Evolutionary conservation across 257 asterid species (phyloP), one percentile per base, ranked within the genome.

Genomic region (Paraleonurus japonicus): DNA sequence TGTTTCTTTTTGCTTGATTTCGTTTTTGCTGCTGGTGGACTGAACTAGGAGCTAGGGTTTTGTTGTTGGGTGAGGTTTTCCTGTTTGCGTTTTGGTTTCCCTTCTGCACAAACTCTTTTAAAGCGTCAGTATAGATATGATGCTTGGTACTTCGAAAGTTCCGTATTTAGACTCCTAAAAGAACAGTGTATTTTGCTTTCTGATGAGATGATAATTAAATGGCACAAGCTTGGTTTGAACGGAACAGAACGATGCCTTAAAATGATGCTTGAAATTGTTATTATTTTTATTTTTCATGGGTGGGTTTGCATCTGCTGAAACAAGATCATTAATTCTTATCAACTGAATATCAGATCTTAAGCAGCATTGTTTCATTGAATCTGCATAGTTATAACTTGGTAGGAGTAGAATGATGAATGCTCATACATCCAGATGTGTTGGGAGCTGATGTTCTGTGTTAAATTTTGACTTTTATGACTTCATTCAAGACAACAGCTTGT

Each of bases 11-110:
- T 4, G 3, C 60, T 64, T 53, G 45, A 59, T 75, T 68, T 68
- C 11, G 70, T 43, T 51, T 62, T 30, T 43, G 12, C 60, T 66
- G 50, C 45, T 68, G 26, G 27, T 17, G 16, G 20, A 24, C 23
- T 71, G 58, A 57, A 37, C 23, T 43, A 8, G 66, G 26, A 47
- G 43, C 71, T 81, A 28, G 84, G 84, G 76, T 81, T 79, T 61
- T 61, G 32, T 17, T 58, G 60, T 71, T 51, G 65, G 19, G 26
- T 54, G 28, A 6, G 6, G 39, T 80, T 13, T 48, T 59, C 39
- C 22, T 70, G 10, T 7, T 61, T 35, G 41, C 1, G 33, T 43
- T 13, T 17, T 8, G 5, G 28, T 20, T 61, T 4, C 11, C 27
- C 47, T n/a, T 17, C 13, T 17, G 26, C 58, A 20, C 15, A 4